Percentiles rank a stretch among this genome's conserved stretches.
phyloP scores from a whole-genome alignment of 2,329 filamentous ascomycete genomes.

The Aspergillus melleus region DNA sequence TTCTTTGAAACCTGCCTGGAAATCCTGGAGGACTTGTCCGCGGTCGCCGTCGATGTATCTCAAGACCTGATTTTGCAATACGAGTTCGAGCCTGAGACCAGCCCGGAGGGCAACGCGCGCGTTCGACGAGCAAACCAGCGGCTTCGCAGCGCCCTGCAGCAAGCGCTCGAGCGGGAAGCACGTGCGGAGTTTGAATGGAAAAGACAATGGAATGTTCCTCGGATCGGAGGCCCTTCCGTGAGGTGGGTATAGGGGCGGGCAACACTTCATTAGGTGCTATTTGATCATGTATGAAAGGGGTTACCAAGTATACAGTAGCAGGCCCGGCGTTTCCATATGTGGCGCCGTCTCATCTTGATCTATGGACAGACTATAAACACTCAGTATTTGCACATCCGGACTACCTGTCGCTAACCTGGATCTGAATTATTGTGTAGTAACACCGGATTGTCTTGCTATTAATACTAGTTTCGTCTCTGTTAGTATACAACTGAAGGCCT shows the following conservation, averaged over 20 bases:
- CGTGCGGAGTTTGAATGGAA: constrained; percentile 16
- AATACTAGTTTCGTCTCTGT: background rate
- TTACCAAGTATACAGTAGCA: background rate
- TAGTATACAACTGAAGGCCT: background rate
- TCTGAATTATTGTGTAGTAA: background rate
- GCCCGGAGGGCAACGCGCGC: background rate
- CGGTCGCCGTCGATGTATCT: background rate
- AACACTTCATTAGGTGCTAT: background rate
- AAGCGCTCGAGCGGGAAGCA: constrained; percentile 9
- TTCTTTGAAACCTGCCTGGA: constrained; percentile 12
- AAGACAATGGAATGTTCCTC: constrained; percentile 13
- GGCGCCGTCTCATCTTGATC: background rate
- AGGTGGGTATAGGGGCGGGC: too few species aligned
- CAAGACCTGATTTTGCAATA: constrained; percentile 4
- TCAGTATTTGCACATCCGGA: background rate
- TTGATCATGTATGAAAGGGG: background rate
- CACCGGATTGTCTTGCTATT: background rate
- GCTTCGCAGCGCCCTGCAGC: constrained; percentile 7
- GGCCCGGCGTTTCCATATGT: background rate
- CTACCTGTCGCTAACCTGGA: background rate
- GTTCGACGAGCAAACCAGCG: constrained; percentile 1
- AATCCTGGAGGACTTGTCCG: constrained; percentile 7
- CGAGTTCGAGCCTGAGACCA: constrained; percentile 3
- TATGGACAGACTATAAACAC: background rate
- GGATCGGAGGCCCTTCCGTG: too few species aligned